A percentile compares a stretch with the other conserved stretches of the same genome.
phyloP scores from a whole-genome alignment of 73 alveolate species.

The Paramecium tetraurelia region DNA sequence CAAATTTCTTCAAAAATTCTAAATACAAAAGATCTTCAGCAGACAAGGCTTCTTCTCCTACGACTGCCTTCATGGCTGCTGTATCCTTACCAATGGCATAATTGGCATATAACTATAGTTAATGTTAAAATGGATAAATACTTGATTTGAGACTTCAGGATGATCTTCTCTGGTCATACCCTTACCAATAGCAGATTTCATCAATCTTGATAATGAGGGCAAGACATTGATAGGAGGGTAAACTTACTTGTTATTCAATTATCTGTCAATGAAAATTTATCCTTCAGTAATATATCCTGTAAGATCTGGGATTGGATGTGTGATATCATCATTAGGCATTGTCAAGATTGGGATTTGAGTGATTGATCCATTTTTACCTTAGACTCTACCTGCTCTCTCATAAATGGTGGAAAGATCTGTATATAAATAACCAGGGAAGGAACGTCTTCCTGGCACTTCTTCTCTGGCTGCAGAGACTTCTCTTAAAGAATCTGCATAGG shows the following conservation, averaged over 20 bases:
- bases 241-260: slow-evolving; percentile 96
- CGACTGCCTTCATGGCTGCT: slow-evolving; percentile 99
- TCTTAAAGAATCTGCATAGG: slow-evolving; percentile 99
- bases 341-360: slow-evolving; percentile 97
- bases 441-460: slow-evolving; percentile 99
- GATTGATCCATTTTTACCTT: slow-evolving; percentile 96
- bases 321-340: slow-evolving; percentile 99
- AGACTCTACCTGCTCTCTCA: slow-evolving; percentile 99
- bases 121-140: not conserved
- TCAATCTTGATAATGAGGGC: slow-evolving; percentile 98
- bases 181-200: slow-evolving; percentile 99
- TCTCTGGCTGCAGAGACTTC: slow-evolving; percentile 99
- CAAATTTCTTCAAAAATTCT: slow-evolving; percentile 96
- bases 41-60: slow-evolving; percentile 99
- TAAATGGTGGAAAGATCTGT: slow-evolving; percentile 99
- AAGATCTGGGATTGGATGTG: slow-evolving; percentile 99
- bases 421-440: slow-evolving; percentile 99
- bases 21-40: slow-evolving; percentile 89
- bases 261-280: slow-evolving; percentile 98
- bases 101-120: slow-evolving; percentile 95
- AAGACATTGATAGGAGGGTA: slow-evolving; percentile 99
- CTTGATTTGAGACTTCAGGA: slow-evolving; percentile 97
- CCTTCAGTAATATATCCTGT: slow-evolving; percentile 99
- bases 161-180: slow-evolving; percentile 99
- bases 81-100: slow-evolving; percentile 99